Conservation (phyloP, 1,284 basidiomycete species). For the Athelia sp. region DNA sequence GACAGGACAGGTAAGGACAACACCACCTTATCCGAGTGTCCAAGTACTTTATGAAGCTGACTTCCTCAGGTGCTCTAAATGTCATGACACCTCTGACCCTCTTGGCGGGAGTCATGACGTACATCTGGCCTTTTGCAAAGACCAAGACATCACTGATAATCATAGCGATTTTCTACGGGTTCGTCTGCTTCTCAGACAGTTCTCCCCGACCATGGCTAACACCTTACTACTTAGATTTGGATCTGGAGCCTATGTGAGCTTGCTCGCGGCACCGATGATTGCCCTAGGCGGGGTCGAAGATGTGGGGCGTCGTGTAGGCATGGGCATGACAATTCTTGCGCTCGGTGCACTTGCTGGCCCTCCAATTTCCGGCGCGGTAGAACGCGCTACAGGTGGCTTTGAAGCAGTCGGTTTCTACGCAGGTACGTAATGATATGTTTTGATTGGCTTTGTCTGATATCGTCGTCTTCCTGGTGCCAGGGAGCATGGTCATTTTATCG, state of each 20-base stretch:
- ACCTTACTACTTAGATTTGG: slow-evolving; percentile 8
- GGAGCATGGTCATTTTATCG: too few species aligned
- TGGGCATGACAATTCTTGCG: slow-evolving; percentile 34
- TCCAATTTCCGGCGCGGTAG: slow-evolving; percentile 41
- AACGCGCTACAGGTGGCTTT: slow-evolving; percentile 25
- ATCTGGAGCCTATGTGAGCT: slow-evolving; percentile 27
- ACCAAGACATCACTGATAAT: slow-evolving; percentile 29
- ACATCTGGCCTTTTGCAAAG: slow-evolving; percentile 35
- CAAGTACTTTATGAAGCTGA: too few species aligned
- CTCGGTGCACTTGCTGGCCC: slow-evolving; percentile 38
- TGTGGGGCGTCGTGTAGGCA: slow-evolving; percentile 38
- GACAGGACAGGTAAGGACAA: slow-evolving; percentile 38
- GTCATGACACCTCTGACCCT: slow-evolving; percentile 24
- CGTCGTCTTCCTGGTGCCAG: too few species aligned
- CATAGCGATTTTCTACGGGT: too few species aligned
- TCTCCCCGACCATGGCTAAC: background rate
- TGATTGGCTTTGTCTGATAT: too few species aligned
- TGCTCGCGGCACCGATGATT: slow-evolving; percentile 30
- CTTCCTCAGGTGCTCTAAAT: slow-evolving; percentile 14
- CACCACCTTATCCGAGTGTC: too few species aligned
- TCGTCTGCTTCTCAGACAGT: background rate
- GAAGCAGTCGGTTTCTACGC: slow-evolving; percentile 38
- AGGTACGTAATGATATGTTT: too few species aligned
- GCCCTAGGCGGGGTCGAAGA: slow-evolving; percentile 32
- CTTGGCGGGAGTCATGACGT: slow-evolving; percentile 2